These are phyloP conservation scores for Fragilaria crotonensis DNA, from an alignment of 108 stramenopile species.

Conservation along the genomic window DNA sequence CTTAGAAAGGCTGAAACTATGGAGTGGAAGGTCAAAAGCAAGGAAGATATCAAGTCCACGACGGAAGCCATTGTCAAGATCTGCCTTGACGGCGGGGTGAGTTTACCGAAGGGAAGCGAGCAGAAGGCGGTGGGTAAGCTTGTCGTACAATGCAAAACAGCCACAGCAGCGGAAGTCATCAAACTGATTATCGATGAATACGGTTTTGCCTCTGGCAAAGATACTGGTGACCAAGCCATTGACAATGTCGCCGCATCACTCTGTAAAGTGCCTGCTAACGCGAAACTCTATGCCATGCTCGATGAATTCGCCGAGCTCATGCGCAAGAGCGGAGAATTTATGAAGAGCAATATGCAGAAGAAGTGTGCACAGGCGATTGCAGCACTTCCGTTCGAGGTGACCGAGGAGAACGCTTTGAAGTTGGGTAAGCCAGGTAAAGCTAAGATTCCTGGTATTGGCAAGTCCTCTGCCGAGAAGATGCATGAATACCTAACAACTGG, in stretches of 20 bases:
- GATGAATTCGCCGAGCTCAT: constrained; percentile 42
- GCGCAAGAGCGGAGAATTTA: constrained; percentile 52
- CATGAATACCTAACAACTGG: constrained; percentile 61
- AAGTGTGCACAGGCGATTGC: constrained; percentile 42
- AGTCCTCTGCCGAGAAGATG: constrained; percentile 59
- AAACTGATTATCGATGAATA: constrained; percentile 43
- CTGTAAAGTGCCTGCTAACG: constrained; percentile 54
- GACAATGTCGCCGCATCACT: constrained; percentile 26
- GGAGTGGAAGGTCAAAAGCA: constrained; percentile 26
- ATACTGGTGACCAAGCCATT: constrained; percentile 27
- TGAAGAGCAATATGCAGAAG: constrained; percentile 29
- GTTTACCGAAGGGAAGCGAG: constrained; percentile 58
- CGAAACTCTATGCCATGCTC: constrained; percentile 36
- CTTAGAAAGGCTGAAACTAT: constrained; percentile 25
- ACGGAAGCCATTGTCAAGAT: constrained; percentile 32
- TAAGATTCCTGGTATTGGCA: constrained; percentile 69
- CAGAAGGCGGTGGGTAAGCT: constrained; percentile 41
- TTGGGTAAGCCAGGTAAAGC: constrained; percentile 65
- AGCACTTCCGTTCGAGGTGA: constrained; percentile 53
- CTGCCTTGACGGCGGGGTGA: constrained; percentile 33
- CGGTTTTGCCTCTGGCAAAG: constrained; percentile 49
- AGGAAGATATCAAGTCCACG: constrained; percentile 8
- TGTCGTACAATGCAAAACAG: constrained; percentile 29
- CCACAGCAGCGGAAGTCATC: constrained; percentile 36
- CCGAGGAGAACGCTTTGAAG: constrained; percentile 58